Percentiles rank a stretch among this genome's conserved stretches.
phyloP scores from a whole-genome alignment of 1,284 basidiomycete species.

The Austropuccinia psidii region DNA sequence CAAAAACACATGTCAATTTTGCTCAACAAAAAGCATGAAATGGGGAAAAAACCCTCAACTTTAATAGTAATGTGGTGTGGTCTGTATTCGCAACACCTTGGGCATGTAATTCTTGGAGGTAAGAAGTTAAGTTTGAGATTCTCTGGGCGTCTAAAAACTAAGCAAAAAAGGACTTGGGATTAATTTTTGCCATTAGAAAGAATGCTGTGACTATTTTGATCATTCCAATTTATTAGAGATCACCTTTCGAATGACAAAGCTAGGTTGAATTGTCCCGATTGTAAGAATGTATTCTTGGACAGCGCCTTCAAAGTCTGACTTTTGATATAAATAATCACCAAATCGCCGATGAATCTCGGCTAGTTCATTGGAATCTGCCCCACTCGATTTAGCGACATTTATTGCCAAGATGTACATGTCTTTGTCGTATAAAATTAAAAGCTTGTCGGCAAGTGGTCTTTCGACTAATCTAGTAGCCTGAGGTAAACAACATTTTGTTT shows the following conservation, averaged over 20 bases:
- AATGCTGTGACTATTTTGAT: not conserved
- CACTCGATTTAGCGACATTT: slow-evolving; percentile 59
- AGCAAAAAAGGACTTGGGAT: not conserved
- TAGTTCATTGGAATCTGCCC: slow-evolving; percentile 54
- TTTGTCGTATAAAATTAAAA: slow-evolving; percentile 71
- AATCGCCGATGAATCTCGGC: slow-evolving; percentile 82
- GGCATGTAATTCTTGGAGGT: slow-evolving; percentile 88
- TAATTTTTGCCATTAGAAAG: not conserved
- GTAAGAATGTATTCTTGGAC: slow-evolving; percentile 89
- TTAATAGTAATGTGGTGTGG: slow-evolving; percentile 88
- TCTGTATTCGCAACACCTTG: slow-evolving; percentile 85
- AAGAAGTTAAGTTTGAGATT: slow-evolving; percentile 87
- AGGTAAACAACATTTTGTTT: not conserved
- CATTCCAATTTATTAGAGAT: not conserved
- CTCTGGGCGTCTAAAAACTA: slow-evolving; percentile 94
- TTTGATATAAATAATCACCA: slow-evolving; percentile 82
- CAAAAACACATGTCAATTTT: not conserved
- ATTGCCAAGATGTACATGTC: slow-evolving; percentile 56
- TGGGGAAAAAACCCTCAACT: slow-evolving; percentile 46
- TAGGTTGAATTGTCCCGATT: slow-evolving; percentile 78
- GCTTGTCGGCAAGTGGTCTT: slow-evolving; percentile 67
- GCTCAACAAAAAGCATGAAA: not conserved
- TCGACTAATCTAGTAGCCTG: slow-evolving; percentile 55
- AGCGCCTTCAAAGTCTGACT: slow-evolving; percentile 84
- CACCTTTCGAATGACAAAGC: slow-evolving; percentile 93